These are phyloP conservation scores for Margaritispora aquatica DNA, from an alignment of 495 filamentous ascomycete genomes.

Conservation along the genomic window DNA sequence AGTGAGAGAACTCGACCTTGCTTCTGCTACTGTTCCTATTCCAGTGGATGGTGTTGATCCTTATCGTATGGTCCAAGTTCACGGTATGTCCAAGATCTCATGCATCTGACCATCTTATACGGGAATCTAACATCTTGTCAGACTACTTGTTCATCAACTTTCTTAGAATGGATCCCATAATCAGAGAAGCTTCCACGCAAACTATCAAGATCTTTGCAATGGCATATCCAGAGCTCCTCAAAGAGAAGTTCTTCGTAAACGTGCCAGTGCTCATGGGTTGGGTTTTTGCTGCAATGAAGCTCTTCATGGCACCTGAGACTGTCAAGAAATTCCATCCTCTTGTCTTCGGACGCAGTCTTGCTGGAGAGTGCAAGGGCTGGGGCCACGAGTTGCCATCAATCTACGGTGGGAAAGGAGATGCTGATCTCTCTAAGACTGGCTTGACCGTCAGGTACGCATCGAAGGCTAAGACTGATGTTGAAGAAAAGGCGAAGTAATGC, in stretches of 20 bases:
- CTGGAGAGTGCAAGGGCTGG: conserved; percentile 47
- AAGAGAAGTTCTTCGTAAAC: conserved; percentile 90
- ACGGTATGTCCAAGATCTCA: too few relatives aligned
- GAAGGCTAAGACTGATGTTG: not conserved
- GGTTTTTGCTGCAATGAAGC: conserved; percentile 73
- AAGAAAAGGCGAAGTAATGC: not conserved
- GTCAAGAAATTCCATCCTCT: conserved; percentile 81
- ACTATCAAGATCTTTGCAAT: conserved; percentile 70
- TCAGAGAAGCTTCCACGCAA: conserved; percentile 66
- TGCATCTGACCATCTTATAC: too few relatives aligned
- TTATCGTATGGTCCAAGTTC: conserved; percentile 83
- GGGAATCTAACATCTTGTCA: too few relatives aligned
- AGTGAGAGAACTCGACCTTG: conserved; percentile 60
- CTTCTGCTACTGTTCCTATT: conserved; percentile 60
- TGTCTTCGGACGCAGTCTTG: conserved; percentile 65
- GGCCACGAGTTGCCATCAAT: conserved; percentile 53
- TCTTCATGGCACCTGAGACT: conserved; percentile 71
- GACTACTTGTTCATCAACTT: conserved; percentile 81
- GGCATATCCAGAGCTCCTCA: conserved; percentile 81
- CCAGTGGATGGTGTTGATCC: conserved; percentile 69
- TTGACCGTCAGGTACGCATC: conserved; percentile 21
- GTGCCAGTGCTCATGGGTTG: conserved; percentile 84
- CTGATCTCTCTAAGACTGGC: conserved; percentile 31
- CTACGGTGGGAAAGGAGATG: conserved; percentile 72
- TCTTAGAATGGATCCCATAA: conserved; percentile 61